phyloP scores from a whole-genome alignment of 371 early-diverging fungal genomes.

The Mucor mucedo region DNA sequence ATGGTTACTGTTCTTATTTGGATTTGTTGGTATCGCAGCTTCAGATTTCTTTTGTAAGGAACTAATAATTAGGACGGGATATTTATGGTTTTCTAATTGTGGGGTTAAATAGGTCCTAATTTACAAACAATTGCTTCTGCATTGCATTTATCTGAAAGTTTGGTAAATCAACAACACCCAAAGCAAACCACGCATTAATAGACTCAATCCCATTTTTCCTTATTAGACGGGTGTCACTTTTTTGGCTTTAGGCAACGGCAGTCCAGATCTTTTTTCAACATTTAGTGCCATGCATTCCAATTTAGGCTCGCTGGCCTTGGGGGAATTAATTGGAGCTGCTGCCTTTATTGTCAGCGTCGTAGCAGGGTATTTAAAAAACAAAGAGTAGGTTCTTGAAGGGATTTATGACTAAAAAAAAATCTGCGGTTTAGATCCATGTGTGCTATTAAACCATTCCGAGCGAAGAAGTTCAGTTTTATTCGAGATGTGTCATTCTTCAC shows the following conservation, averaged over 20 bases:
- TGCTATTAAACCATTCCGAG: slow-evolving; percentile 68
- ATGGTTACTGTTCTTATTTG: slow-evolving; percentile 69
- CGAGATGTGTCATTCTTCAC: slow-evolving; percentile 77
- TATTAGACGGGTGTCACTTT: slow-evolving; percentile 85
- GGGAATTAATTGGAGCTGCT: slow-evolving; percentile 83
- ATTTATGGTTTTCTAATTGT: no score
- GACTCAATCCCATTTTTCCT: neutral
- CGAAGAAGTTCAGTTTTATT: slow-evolving; percentile 66
- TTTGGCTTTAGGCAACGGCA: slow-evolving; percentile 85
- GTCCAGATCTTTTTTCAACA: slow-evolving; percentile 84
- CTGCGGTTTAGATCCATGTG: slow-evolving; percentile 65
- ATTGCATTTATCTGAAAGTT: slow-evolving; percentile 66
- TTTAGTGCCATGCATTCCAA: slow-evolving; percentile 78
- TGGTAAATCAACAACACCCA: slow-evolving; percentile 37
- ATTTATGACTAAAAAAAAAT: no score
- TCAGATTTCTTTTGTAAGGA: slow-evolving; percentile 73
- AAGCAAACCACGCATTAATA: neutral
- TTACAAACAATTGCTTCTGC: slow-evolving; percentile 67
- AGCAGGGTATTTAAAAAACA: slow-evolving; percentile 44
- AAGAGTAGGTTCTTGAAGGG: no score
- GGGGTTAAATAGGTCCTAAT: slow-evolving; percentile 55
- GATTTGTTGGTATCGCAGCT: slow-evolving; percentile 73
- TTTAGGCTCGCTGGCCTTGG: slow-evolving; percentile 78
- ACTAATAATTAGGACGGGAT: no score
- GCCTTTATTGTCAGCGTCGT: slow-evolving; percentile 79